Evolutionary conservation across 2,329 filamentous ascomycete species (phyloP).

Genomic region (Plectosphaerella cucumerina): DNA sequence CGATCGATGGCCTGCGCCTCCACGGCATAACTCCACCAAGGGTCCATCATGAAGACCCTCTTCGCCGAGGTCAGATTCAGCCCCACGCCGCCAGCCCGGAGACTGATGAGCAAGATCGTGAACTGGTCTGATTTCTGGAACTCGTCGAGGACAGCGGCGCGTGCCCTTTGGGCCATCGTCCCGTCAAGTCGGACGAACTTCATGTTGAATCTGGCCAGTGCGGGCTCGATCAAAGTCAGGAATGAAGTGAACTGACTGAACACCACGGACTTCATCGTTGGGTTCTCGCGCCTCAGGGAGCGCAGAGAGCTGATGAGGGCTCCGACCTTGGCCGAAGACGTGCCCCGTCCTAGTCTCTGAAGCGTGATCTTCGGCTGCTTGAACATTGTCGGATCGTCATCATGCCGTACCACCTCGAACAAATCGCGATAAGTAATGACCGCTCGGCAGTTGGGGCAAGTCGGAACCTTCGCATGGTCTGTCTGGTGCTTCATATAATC

Average conservation of each 20-base stretch:
- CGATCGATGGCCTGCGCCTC: constrained; percentile 97
- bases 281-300: constrained; percentile 59
- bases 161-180: constrained; percentile 78
- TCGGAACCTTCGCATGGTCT: constrained; percentile 68
- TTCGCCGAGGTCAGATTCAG: constrained; percentile 87
- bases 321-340: constrained; percentile 85
- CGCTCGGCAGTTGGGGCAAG: constrained; percentile 89
- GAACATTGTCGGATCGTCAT: constrained; percentile 48
- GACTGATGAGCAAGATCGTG: constrained; percentile 73
- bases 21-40: constrained; percentile 97
- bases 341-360: constrained; percentile 47
- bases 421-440: constrained; percentile 77
- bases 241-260: constrained; percentile 99
- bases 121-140: constrained; percentile 64
- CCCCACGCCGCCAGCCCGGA: constrained; percentile 89
- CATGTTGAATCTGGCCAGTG: constrained; percentile 68
- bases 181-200: constrained; percentile 86
- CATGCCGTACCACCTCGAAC: constrained; percentile 86
- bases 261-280: constrained; percentile 78
- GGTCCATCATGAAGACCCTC: constrained; percentile 98
- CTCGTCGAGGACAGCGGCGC: constrained; percentile 70
- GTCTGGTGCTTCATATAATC: constrained; percentile 86
- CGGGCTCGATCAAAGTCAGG: constrained; percentile 82
- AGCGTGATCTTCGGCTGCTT: constrained; percentile 52
- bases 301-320: constrained; percentile 74